Evolutionary conservation across 2,329 filamentous ascomycete genomes (phyloP).

Genomic region (Trichoderma sp.): DNA sequence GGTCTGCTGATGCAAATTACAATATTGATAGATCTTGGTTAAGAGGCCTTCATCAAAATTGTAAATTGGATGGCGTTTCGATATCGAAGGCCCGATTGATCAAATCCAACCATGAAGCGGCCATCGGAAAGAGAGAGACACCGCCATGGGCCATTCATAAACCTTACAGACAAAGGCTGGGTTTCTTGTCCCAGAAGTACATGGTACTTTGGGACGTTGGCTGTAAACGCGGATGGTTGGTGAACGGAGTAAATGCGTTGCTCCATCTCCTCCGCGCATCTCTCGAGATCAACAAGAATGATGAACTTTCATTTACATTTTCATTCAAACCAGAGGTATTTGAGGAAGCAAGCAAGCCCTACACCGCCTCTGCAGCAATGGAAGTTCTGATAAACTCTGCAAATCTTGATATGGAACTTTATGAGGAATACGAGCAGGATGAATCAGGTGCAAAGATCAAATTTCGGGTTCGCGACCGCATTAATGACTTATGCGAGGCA

Average conservation of each 20-base stretch:
- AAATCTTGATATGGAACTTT: neutral
- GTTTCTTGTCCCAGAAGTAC: neutral
- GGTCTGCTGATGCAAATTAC: neutral
- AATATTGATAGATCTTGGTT: too few relatives aligned
- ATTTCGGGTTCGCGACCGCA: neutral
- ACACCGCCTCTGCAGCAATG: neutral
- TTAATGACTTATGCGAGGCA: neutral
- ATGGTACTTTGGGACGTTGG: neutral
- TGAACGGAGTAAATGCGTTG: neutral
- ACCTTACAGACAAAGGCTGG: too few relatives aligned
- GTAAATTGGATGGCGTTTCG: too few relatives aligned
- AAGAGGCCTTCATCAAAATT: too few relatives aligned
- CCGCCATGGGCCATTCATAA: too few relatives aligned
- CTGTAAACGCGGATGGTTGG: neutral
- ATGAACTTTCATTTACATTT: neutral
- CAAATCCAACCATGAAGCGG: too few relatives aligned
- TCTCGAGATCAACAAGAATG: neutral
- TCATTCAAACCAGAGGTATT: neutral
- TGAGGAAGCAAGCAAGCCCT: neutral
- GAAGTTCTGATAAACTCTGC: neutral
- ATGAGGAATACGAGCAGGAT: neutral
- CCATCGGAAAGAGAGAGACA: neutral
- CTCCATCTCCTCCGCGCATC: neutral
- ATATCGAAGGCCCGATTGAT: too few relatives aligned
- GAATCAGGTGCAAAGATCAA: neutral